Conservation (phyloP, 2,329 filamentous ascomycete species). For the Neonectria neomacrospora region DNA sequence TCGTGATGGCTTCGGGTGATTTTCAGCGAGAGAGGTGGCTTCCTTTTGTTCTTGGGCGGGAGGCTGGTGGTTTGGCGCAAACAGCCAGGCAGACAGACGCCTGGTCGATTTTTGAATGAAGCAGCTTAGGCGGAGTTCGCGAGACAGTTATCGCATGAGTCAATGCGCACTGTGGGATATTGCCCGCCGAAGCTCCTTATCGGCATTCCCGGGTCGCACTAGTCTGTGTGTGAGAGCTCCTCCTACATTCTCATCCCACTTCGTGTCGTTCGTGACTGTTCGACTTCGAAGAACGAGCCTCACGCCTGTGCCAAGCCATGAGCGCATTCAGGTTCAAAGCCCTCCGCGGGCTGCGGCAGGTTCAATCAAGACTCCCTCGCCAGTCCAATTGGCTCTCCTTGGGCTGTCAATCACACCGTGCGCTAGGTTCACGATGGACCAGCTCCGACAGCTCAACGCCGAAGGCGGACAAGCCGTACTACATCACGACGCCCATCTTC, state of each 20-base stretch:
- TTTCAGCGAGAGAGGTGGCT: neutral
- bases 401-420: slow-evolving; percentile 42
- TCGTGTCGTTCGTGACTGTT: neutral
- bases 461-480: slow-evolving; percentile 78
- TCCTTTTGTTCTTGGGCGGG: neutral
- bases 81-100: slow-evolving; percentile 15
- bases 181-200: slow-evolving; percentile 26
- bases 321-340: slow-evolving; percentile 43
- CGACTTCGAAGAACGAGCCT: slow-evolving; percentile 5
- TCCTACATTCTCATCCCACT: slow-evolving; percentile 20
- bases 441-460: slow-evolving; percentile 45
- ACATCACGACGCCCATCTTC: slow-evolving; percentile 96
- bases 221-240: slow-evolving; percentile 24
- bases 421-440: slow-evolving; percentile 45
- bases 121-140: slow-evolving; percentile 23
- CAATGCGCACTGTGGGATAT: slow-evolving; percentile 35
- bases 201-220: slow-evolving; percentile 13
- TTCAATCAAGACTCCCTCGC: slow-evolving; percentile 30
- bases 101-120: slow-evolving; percentile 23
- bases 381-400: slow-evolving; percentile 44
- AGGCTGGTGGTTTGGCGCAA: slow-evolving; percentile 38
- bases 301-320: slow-evolving; percentile 40
- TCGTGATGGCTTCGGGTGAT: neutral
- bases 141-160: slow-evolving; percentile 38
- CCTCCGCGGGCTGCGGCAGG: slow-evolving; percentile 39